phyloP scores from a whole-genome alignment of 2,329 filamentous ascomycete species.

The Pseudogymnoascus sp. region DNA sequence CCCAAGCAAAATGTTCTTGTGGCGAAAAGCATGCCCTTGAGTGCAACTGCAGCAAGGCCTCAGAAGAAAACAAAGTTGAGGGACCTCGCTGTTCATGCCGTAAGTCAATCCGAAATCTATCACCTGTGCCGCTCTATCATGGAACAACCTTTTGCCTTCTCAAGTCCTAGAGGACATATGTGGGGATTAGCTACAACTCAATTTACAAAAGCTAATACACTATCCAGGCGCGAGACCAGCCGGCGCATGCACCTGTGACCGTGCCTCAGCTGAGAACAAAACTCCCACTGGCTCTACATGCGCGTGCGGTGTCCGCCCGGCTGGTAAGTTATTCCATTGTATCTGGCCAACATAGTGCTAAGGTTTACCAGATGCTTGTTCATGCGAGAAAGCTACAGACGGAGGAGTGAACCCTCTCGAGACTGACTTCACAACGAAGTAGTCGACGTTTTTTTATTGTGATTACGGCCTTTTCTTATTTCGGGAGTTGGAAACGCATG shows the following conservation, averaged over 20 bases:
- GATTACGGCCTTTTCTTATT: neutral
- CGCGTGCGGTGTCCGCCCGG: constrained; percentile 67
- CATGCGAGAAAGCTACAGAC: constrained; percentile 67
- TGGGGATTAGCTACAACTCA: neutral
- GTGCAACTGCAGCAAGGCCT: constrained; percentile 75
- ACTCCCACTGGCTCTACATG: constrained; percentile 54
- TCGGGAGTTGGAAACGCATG: neutral
- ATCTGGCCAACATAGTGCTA: constrained; percentile 14
- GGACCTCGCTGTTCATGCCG: constrained; percentile 79
- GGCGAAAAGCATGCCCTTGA: constrained; percentile 79
- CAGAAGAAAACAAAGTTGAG: constrained; percentile 63
- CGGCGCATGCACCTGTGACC: constrained; percentile 74
- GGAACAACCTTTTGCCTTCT: neutral
- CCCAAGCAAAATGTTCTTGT: constrained; percentile 74
- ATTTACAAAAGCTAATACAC: constrained; percentile 30
- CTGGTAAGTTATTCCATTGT: constrained; percentile 43
- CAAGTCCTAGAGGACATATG: neutral
- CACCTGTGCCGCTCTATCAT: neutral
- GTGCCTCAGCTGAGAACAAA: constrained; percentile 63
- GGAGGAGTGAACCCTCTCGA: constrained; percentile 59
- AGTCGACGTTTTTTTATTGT: neutral
- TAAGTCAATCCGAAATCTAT: constrained; percentile 31
- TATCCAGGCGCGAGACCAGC: constrained; percentile 55
- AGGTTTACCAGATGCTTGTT: constrained; percentile 53
- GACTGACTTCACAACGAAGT: constrained; percentile 77